Evolutionary conservation across 768 basidiomycete species (phyloP).

Genomic region (Phylloporus sp.): DNA sequence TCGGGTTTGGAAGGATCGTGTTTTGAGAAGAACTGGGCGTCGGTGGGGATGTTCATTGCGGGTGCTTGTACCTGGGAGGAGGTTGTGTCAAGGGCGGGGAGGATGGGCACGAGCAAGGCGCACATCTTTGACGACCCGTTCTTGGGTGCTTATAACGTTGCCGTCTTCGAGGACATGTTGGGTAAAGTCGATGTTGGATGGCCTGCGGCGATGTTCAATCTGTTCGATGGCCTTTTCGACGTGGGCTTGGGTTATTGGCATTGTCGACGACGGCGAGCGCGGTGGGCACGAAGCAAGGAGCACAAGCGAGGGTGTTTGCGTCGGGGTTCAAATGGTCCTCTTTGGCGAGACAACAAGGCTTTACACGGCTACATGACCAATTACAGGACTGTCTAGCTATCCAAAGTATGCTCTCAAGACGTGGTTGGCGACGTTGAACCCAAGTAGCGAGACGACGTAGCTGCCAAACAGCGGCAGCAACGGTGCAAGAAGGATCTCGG

Average conservation of each 20-base stretch:
- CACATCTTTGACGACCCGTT: constrained; percentile 95
- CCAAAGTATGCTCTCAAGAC: constrained; percentile 79
- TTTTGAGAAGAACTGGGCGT: constrained; percentile 86
- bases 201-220: constrained; percentile 39
- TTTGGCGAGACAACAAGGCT: constrained; percentile 6
- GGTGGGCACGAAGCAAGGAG: constrained; percentile 7
- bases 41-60: constrained; percentile 86
- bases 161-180: constrained; percentile 93
- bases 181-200: constrained; percentile 80
- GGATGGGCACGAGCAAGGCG: constrained; percentile 16
- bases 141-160: constrained; percentile 83
- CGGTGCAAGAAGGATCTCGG: constrained; percentile 87
- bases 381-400: neutral
- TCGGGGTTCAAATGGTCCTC: constrained; percentile 27
- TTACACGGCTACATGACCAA: constrained; percentile 7
- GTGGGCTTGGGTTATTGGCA: constrained; percentile 34
- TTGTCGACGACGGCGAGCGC: constrained; percentile 15
- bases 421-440: constrained; percentile 85
- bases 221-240: constrained; percentile 34
- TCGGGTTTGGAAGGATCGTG: constrained; percentile 89
- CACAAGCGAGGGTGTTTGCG: constrained; percentile 9
- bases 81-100: constrained; percentile 6
- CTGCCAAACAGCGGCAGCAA: constrained; percentile 80
- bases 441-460: constrained; percentile 81
- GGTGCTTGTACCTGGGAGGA: constrained; percentile 87